Evolutionary conservation across 345 rosid genomes (phyloP).

Genomic region (Sisymbrium irio): DNA sequence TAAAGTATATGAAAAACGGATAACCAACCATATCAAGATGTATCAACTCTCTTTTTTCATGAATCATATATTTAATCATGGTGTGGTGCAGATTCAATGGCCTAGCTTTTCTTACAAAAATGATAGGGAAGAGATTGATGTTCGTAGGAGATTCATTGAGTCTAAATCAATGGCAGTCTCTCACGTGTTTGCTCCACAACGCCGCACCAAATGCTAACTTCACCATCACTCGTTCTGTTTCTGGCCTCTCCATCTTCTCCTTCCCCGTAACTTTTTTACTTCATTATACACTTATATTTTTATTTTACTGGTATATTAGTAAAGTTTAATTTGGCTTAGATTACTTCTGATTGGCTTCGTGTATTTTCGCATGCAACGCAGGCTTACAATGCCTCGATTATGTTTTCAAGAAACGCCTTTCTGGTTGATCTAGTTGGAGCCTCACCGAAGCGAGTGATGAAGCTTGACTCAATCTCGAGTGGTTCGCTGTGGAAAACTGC

Average conservation of each 20-base stretch:
- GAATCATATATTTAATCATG: no score
- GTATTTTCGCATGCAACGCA: constrained; percentile 28
- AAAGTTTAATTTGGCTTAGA: not conserved
- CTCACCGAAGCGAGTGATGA: constrained; percentile 39
- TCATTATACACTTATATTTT: not conserved
- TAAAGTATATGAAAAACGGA: not conserved
- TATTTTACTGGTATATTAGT: not conserved
- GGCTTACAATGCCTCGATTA: constrained; percentile 44
- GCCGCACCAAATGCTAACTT: constrained; percentile 41
- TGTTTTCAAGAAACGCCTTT: constrained; percentile 69
- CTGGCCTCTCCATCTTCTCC: constrained; percentile 56
- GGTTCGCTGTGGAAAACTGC: constrained; percentile 52
- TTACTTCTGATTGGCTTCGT: not conserved
- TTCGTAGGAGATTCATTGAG: constrained; percentile 85
- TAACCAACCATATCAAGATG: not conserved
- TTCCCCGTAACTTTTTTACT: constrained; percentile 43
- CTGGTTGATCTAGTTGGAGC: constrained; percentile 56
- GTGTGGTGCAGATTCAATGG: constrained; percentile 71
- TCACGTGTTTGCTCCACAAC: constrained; percentile 77
- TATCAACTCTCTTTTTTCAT: no score
- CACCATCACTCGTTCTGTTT: constrained; percentile 27
- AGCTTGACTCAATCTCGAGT: constrained; percentile 51
- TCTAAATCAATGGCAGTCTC: constrained; percentile 88
- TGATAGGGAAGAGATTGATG: constrained; percentile 64
- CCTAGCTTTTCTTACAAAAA: constrained; percentile 41